A percentile compares a stretch with the other conserved stretches of the same genome.
phyloP scores from a whole-genome alignment of 441 rosid genomes.

The Populus hybrid region DNA sequence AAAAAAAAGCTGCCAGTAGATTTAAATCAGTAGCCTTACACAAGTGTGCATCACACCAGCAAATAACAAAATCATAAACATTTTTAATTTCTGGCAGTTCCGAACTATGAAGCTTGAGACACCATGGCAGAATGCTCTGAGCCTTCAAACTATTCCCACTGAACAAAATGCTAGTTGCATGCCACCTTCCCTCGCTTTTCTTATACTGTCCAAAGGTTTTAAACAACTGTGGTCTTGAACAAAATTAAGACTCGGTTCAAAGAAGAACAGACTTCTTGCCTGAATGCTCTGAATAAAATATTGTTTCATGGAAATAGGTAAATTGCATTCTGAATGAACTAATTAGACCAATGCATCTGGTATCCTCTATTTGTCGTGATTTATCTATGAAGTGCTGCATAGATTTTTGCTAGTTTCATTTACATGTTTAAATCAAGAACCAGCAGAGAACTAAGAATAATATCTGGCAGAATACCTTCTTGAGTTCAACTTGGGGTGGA shows the following conservation, averaged over 20 bases:
- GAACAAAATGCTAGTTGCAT: neutral
- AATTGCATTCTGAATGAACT: neutral
- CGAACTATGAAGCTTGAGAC: neutral
- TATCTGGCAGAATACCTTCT: slow-evolving; percentile 58
- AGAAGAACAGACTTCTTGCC: neutral
- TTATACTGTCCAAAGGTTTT: neutral
- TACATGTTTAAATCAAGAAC: slow-evolving; percentile 1
- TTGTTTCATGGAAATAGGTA: neutral
- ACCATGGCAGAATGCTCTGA: neutral
- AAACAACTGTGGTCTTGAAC: neutral
- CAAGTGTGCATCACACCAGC: neutral
- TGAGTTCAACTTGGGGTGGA: slow-evolving; percentile 75
- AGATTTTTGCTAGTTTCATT: neutral
- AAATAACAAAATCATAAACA: neutral
- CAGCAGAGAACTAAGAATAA: neutral
- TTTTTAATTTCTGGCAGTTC: neutral
- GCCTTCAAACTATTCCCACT: neutral
- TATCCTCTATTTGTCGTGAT: neutral
- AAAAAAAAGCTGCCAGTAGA: slow-evolving; percentile 1
- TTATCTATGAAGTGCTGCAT: neutral
- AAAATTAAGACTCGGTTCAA: neutral
- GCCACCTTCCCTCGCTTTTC: neutral
- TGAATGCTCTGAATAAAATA: neutral
- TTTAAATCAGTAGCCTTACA: neutral
- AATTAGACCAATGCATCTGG: neutral